A percentile compares a stretch with the other conserved stretches of the same genome.
These are phyloP conservation scores for Breviolum minutum DNA, from an alignment of 73 alveolate species.

Conservation along the genomic window DNA sequence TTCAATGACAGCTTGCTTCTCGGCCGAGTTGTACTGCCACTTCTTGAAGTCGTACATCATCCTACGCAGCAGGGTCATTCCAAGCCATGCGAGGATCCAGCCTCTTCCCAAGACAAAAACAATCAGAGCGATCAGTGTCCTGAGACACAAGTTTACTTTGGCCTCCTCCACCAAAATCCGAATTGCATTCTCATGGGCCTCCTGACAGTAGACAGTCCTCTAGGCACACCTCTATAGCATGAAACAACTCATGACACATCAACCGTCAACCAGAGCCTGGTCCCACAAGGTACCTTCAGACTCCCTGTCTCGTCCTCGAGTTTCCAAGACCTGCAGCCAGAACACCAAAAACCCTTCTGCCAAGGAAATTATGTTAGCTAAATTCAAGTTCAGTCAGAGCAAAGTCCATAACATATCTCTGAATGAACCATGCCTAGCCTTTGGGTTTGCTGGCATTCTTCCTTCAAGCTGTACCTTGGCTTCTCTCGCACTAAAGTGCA, in stretches of 20 bases:
- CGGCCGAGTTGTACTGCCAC: constrained; percentile 85
- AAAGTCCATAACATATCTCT: background rate
- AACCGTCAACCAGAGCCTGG: constrained; percentile 6
- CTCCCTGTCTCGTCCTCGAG: constrained; percentile 87
- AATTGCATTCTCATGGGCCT: constrained; percentile 91
- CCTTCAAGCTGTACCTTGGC: constrained; percentile 91
- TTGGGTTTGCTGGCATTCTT: constrained; percentile 91
- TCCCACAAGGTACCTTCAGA: constrained; percentile 93
- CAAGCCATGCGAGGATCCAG: background rate
- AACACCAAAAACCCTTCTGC: background rate
- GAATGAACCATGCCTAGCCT: constrained; percentile 10
- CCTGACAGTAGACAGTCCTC: background rate
- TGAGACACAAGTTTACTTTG: constrained; percentile 91
- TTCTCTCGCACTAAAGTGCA: background rate
- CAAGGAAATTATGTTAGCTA: background rate
- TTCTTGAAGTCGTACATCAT: constrained; percentile 95
- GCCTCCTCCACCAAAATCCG: constrained; percentile 94
- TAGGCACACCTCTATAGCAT: background rate
- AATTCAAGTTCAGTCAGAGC: no score
- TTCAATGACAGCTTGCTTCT: constrained; percentile 63
- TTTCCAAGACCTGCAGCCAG: constrained; percentile 41
- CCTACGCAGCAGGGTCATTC: background rate
- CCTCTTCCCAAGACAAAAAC: background rate
- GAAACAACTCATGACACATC: background rate
- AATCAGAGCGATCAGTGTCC: background rate